These are phyloP conservation scores for Chloromonas sp. DNA, from an alignment of 163 green algal species.

Conservation along the genomic window DNA sequence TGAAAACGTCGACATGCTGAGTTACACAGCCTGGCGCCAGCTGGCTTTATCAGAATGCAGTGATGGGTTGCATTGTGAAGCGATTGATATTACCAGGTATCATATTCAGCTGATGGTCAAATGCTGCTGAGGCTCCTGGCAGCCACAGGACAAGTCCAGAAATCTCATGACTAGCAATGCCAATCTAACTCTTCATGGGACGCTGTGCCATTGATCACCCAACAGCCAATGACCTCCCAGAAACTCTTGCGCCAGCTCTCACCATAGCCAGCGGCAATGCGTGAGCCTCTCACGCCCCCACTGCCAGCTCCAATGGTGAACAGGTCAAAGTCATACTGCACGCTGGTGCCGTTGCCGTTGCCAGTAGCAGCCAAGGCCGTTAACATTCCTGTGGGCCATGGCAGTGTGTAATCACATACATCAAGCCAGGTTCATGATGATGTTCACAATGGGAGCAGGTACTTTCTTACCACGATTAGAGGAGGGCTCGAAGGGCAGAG, in stretches of 20 bases:
- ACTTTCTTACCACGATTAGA: no score
- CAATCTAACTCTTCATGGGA: no score
- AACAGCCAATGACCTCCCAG: no score
- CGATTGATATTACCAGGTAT: not conserved
- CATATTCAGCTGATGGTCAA: not conserved
- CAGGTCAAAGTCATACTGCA: constrained; percentile 82
- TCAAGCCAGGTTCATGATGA: no score
- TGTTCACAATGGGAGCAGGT: no score
- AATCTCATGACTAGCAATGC: not conserved
- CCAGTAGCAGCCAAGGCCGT: no score
- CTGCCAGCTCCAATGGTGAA: constrained; percentile 88
- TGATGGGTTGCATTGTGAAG: not conserved
- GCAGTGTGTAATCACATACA: no score
- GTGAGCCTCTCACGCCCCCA: constrained; percentile 74
- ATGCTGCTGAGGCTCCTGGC: no score
- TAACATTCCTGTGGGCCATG: no score
- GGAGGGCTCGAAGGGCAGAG: no score
- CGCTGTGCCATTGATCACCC: no score
- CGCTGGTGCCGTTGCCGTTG: not conserved
- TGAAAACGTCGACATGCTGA: no score
- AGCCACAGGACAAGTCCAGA: not conserved
- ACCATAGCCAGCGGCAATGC: constrained; percentile 57
- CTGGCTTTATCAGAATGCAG: not conserved
- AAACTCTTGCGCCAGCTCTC: not conserved
- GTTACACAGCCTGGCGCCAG: not conserved